Evolutionary conservation across 345 rosid genomes (phyloP), one percentile per base, ranked within the genome.

Genomic region (Psidium friedrichsthalianum): DNA sequence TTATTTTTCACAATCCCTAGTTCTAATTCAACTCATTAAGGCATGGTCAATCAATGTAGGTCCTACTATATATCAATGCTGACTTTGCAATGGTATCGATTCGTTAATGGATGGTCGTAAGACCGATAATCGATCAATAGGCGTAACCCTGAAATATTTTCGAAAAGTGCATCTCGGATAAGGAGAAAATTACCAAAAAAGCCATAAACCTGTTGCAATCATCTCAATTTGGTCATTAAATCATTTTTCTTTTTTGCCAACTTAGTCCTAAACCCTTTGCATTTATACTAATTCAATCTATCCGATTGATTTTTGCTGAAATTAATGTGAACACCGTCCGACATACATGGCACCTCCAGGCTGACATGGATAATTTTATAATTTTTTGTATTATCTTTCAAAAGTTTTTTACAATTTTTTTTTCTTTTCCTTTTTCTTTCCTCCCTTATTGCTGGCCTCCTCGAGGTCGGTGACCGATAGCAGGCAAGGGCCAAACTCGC

Each of bases 251-350:
- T 27, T 14, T 29, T 15, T 20, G 1, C 8, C 16, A 61, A 29
- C 3, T 27, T 61, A 61, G 1, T 29, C 16, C 8, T 3, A 15
- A 61, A 61, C 11, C 2, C 6, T 29, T 61, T 9, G 6, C 15
- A 61, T 27, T 15, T 15, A 3, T 7, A 1, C 7, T 6, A 59
- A 27, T 27, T 14, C 14, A 59, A 2, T 59, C 36, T 3, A 12
- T 59, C 5, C 0, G 0, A 59, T 0, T 27, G 6, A 59, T 59
- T 13, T 59, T 59, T 20, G 15, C 0, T 3, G 0, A 14, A 59
- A 4, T 8, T 59, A 27, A 27, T 2, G 7, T 27, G 36, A 59
- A 16, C 8, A 1, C 1, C 0, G 5, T 4, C 9, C 2, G 0
- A 6, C 8, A 6, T 59, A n/a, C 4, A 6, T 2, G 5, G 8